Percentiles rank a stretch among this genome's conserved stretches.
These are phyloP conservation scores for Deinandra increscens DNA, from an alignment of 129 eudicot species.

Conservation along the genomic window DNA sequence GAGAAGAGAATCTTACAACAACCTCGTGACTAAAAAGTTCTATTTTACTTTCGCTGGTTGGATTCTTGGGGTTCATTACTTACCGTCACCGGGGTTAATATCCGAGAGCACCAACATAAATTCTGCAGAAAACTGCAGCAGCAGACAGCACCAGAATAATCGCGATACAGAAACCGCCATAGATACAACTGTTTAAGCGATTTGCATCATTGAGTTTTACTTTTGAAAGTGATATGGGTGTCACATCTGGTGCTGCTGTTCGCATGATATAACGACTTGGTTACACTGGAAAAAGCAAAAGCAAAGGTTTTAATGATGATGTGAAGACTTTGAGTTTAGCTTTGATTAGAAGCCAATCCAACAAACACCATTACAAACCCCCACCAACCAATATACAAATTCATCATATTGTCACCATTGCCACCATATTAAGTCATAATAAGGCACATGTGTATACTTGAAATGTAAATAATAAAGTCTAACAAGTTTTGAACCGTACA, in stretches of 20 bases:
- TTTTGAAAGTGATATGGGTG: constrained; percentile 15
- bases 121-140: constrained; percentile 17
- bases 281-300: constrained; percentile 29
- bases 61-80: neutral
- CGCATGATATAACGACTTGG: constrained; percentile 31
- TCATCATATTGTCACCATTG: constrained; percentile 37
- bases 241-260: constrained; percentile 5
- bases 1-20: too few species aligned
- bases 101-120: constrained; percentile 22
- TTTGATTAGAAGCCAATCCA: constrained; percentile 41
- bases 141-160: constrained; percentile 19
- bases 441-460: neutral
- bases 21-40: too few species aligned
- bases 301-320: constrained; percentile 26
- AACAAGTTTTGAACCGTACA: neutral
- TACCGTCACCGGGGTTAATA: constrained; percentile 29
- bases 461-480: constrained; percentile 2
- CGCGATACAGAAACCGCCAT: constrained; percentile 23
- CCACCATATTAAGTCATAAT: constrained; percentile 31
- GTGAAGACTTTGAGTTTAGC: constrained; percentile 24
- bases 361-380: constrained; percentile 30
- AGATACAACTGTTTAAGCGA: constrained; percentile 1
- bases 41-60: too few species aligned
- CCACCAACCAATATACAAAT: constrained; percentile 32
- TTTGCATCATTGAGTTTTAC: constrained; percentile 10